A percentile compares a stretch with the other conserved stretches of the same genome.
Conservation (phyloP, 2,329 filamentous ascomycete species). For the Alternaria brassicicola region DNA sequence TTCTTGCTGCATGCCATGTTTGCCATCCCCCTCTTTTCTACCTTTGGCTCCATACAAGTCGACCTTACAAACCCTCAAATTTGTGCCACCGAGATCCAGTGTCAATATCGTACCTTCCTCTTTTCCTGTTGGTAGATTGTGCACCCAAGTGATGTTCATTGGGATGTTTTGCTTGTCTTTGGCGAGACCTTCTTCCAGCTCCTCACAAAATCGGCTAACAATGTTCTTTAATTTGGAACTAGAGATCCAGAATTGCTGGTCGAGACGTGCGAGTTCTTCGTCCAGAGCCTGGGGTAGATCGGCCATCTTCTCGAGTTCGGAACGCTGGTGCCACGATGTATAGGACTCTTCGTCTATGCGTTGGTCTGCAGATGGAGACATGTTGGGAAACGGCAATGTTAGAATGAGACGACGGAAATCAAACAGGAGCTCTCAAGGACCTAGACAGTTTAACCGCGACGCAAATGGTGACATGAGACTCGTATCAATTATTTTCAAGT, state of each 20-base stretch:
- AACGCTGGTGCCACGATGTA: constrained; percentile 28
- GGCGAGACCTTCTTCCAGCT: constrained; percentile 32
- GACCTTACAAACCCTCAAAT: constrained; percentile 92
- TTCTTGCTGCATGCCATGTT: constrained; percentile 76
- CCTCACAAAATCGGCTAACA: constrained; percentile 28
- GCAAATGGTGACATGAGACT: not conserved
- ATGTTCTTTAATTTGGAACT: constrained; percentile 30
- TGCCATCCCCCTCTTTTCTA: constrained; percentile 68
- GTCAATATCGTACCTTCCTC: constrained; percentile 89
- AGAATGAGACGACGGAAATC: not conserved
- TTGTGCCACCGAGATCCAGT: constrained; percentile 95
- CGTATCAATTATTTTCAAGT: not conserved
- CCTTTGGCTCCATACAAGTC: constrained; percentile 85
- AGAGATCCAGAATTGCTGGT: constrained; percentile 34
- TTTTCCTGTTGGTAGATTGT: constrained; percentile 83
- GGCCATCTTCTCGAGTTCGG: constrained; percentile 26
- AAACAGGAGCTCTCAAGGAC: not conserved
- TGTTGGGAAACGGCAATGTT: not conserved
- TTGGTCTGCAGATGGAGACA: constrained; percentile 21
- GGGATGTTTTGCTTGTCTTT: constrained; percentile 55
- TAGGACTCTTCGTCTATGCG: constrained; percentile 13
- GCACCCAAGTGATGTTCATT: constrained; percentile 98
- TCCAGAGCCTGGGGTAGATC: constrained; percentile 27
- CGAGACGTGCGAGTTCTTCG: constrained; percentile 27
- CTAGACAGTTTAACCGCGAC: not conserved